These are phyloP conservation scores for Selaginella moellendorffii DNA, from an alignment of 75 land plant genomes.

Conservation along the genomic window DNA sequence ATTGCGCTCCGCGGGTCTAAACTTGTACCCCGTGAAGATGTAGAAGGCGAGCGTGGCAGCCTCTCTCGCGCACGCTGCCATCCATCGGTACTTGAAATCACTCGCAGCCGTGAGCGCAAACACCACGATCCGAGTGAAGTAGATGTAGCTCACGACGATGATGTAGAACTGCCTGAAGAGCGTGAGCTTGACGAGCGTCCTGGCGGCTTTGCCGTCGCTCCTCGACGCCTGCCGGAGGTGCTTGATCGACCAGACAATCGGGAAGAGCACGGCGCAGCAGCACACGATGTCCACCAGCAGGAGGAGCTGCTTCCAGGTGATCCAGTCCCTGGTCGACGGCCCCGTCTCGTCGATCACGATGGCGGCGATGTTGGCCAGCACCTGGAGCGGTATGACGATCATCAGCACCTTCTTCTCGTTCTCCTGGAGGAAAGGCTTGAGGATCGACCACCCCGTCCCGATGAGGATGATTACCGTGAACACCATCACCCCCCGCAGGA, in stretches of 20 bases:
- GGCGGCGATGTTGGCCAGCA: neutral
- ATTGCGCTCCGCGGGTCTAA: neutral
- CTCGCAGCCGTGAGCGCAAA: neutral
- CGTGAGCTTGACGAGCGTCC: neutral
- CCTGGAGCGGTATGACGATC: constrained; percentile 1
- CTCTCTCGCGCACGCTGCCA: neutral
- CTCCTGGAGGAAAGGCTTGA: neutral
- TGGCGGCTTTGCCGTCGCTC: neutral
- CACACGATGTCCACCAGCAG: constrained; percentile 4
- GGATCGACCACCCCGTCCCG: neutral
- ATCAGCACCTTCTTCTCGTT: constrained; percentile 5
- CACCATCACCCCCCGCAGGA: neutral
- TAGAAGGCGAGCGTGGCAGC: constrained; percentile 3
- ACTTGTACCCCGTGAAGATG: constrained; percentile 1
- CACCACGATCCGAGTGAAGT: constrained; percentile 5
- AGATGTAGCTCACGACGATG: constrained; percentile 4
- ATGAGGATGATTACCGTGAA: constrained; percentile 5
- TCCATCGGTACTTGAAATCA: neutral
- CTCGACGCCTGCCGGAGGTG: neutral
- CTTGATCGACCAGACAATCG: constrained; percentile 1
- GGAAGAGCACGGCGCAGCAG: neutral
- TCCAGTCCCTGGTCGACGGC: neutral
- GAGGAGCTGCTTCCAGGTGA: neutral
- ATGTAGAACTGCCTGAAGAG: constrained; percentile 7
- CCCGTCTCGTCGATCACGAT: constrained; percentile 1